Conservation (phyloP, 345 rosid species). For the Salix brachista region DNA sequence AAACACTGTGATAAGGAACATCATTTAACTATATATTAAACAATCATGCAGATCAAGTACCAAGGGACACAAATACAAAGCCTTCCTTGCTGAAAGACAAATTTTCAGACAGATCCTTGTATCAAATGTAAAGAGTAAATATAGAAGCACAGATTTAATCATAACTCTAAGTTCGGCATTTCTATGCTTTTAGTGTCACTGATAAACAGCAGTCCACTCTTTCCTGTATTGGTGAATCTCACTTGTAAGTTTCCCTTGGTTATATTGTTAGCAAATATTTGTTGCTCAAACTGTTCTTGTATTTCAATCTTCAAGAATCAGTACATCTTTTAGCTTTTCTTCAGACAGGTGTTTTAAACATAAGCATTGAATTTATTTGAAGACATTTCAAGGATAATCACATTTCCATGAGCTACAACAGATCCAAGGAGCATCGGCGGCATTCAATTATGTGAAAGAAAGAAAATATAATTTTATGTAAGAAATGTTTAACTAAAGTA, state of each 20-base stretch:
- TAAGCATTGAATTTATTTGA: neutral
- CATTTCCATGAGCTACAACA: neutral
- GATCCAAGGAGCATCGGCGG: neutral
- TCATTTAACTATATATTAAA: neutral
- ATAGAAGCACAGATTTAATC: neutral
- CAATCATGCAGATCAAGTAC: neutral
- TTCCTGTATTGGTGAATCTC: neutral
- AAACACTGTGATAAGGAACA: neutral
- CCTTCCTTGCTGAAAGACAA: neutral
- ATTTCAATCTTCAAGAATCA: neutral
- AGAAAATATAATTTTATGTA: neutral
- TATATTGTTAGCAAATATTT: neutral
- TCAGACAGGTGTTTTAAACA: neutral
- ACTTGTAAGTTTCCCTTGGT: neutral
- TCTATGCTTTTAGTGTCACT: neutral
- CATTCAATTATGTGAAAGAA: slow-evolving; percentile 2
- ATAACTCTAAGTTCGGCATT: neutral
- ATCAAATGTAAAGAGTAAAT: neutral
- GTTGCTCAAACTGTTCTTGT: neutral
- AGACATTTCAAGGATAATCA: slow-evolving; percentile 8
- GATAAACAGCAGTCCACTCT: neutral
- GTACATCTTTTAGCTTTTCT: neutral
- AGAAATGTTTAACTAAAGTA: neutral
- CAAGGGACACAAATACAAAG: neutral
- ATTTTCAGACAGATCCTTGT: neutral